Conservation (phyloP, 1,139 yeast species). For the Entelexis paramagnoliae region DNA sequence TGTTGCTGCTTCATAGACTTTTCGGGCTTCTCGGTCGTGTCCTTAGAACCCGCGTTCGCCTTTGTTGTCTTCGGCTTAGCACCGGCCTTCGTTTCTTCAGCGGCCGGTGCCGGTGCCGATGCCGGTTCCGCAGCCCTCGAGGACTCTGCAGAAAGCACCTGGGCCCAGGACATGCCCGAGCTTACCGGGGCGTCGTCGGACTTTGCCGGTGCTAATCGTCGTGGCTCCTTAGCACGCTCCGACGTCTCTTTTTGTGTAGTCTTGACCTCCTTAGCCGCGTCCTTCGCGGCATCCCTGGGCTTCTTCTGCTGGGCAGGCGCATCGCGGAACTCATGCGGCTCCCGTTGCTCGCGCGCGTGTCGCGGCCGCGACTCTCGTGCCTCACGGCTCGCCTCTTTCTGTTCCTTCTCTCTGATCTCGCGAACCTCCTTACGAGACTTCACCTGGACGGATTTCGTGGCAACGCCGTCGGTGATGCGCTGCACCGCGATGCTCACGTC, state of each 20-base stretch:
- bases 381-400: constrained; percentile 32
- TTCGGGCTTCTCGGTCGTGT: neutral
- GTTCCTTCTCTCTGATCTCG: constrained; percentile 28
- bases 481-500: constrained; percentile 74
- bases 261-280: neutral
- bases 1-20: neutral
- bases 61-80: neutral
- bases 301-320: neutral
- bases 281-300: neutral
- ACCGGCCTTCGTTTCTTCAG: constrained; percentile 1
- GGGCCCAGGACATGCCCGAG: constrained; percentile 1
- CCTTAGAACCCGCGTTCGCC: neutral
- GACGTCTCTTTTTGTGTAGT: neutral
- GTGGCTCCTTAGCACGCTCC: constrained; percentile 9
- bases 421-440: constrained; percentile 36
- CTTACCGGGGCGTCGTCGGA: neutral
- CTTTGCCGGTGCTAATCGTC: neutral
- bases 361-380: constrained; percentile 23
- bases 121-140: no score
- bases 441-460: constrained; percentile 53
- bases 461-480: constrained; percentile 72
- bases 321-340: constrained; percentile 7
- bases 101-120: constrained; percentile 5
- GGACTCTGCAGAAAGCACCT: constrained; percentile 1
- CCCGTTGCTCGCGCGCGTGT: neutral